These are phyloP conservation scores for Mucor piriformis DNA, from an alignment of 371 early-diverging fungal species.

Conservation along the genomic window DNA sequence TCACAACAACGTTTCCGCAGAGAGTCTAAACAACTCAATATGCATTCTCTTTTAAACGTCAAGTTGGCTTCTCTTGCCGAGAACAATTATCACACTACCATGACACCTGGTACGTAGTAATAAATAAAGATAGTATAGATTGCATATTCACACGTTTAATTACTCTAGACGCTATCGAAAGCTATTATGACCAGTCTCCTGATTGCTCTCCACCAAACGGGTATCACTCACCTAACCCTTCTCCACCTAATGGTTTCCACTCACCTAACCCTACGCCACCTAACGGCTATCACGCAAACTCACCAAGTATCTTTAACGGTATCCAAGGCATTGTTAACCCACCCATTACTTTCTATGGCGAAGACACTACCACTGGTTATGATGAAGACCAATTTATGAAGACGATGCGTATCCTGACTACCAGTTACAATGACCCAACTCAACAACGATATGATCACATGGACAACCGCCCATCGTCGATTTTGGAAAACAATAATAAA, in stretches of 20 bases:
- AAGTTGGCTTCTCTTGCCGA: slow-evolving; percentile 28
- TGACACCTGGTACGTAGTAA: slow-evolving; percentile 27
- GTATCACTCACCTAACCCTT: slow-evolving; percentile 30
- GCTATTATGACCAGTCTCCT: slow-evolving; percentile 28
- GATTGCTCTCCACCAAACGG: slow-evolving; percentile 32
- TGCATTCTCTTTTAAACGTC: slow-evolving; percentile 30
- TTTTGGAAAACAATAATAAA: background rate
- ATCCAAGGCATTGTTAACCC: slow-evolving; percentile 26
- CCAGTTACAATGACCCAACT: slow-evolving; percentile 1
- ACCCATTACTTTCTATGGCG: slow-evolving; percentile 24
- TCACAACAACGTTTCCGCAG: background rate
- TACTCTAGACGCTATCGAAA: slow-evolving; percentile 21
- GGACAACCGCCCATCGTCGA: background rate
- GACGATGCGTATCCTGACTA: slow-evolving; percentile 22
- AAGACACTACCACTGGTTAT: slow-evolving; percentile 11
- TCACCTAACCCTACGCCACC: slow-evolving; percentile 33
- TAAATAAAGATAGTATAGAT: no score
- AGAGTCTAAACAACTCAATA: slow-evolving; percentile 12
- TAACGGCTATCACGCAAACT: slow-evolving; percentile 16
- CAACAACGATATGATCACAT: background rate
- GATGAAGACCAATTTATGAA: slow-evolving; percentile 29
- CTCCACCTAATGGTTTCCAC: slow-evolving; percentile 27
- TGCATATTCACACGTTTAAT: background rate
- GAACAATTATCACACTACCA: slow-evolving; percentile 20
- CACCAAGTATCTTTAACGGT: slow-evolving; percentile 1